Evolutionary conservation across 352 stramenopile genomes (phyloP), one percentile per base, ranked within the genome.

Genomic region (Globisporangium apiculatum): DNA sequence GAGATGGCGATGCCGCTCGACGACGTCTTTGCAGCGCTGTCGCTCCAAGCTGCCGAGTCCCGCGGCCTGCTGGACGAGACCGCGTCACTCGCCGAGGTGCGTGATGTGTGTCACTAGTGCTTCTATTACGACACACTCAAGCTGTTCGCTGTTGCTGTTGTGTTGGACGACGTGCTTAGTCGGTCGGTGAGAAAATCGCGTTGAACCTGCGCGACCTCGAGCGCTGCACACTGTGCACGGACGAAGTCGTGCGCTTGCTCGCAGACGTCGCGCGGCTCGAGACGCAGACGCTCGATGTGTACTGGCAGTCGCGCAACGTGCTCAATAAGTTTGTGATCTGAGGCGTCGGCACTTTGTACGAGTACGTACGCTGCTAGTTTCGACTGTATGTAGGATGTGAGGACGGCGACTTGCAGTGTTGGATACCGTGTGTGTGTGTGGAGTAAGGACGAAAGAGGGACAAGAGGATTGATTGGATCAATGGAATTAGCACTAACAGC

Each of bases 171-270:
- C 8, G 50, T 61, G 35, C 15, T 8, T 43, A 83, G 74, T 59
- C 69, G 53, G 54, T 83, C n/a, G 62, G 50, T 12, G 55, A 63
- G n/a, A 83, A 75, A 51, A 61, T 60, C 11, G 45, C 61, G 1
- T 63, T 45, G 18, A 66, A 42, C 12, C 63, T 87, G 24, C 42
- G 65, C 43, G 59, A 76, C 52, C 36, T 66, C 9, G 53, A 73
- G 0, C 69, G 55, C 35, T 51, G 53, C 38, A 51, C 67, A 43
- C 50, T 66, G 24, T 83, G 75, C 35, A 81, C 64, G 3, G 73
- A 83, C 48, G 75, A 86, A 65, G 63, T 86, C 12, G 53, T 83
- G 35, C 67, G 66, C 40, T 62, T 73, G 38, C 64, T 86, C 11
- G 64, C 69, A 7, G 63, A 75, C 36, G 45, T 86, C 31, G 68